Conservation (phyloP, 495 filamentous ascomycete species). For the Talaromyces wortmannii region DNA sequence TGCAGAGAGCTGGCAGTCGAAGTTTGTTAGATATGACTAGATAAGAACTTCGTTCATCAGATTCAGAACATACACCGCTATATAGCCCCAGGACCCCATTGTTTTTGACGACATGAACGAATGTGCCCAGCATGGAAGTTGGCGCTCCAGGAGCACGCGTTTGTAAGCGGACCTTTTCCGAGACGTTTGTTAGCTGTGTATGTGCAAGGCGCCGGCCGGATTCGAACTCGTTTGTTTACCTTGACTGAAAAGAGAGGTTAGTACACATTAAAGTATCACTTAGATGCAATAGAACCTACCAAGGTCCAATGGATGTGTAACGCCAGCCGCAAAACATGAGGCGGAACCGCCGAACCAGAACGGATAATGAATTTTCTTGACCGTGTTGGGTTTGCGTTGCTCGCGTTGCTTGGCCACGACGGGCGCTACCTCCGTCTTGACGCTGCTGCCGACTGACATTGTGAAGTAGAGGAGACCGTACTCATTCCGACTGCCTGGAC, state of each 20-base stretch:
- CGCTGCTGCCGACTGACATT: slow-evolving; percentile 5
- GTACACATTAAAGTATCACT: not conserved
- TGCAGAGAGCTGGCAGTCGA: slow-evolving; percentile 62
- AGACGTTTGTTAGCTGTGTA: slow-evolving; percentile 1
- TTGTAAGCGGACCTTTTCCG: slow-evolving; percentile 74
- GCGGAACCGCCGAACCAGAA: slow-evolving; percentile 97
- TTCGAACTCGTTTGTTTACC: slow-evolving; percentile 21
- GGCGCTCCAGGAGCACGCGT: slow-evolving; percentile 62
- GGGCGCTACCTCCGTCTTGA: not conserved
- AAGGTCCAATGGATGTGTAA: slow-evolving; percentile 85
- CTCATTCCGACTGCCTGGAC: not conserved
- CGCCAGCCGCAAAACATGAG: slow-evolving; percentile 79
- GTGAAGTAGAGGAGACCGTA: not conserved
- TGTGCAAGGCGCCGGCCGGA: not conserved
- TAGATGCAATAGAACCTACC: slow-evolving; percentile 22
- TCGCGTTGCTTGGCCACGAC: not conserved
- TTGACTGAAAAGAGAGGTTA: slow-evolving; percentile 35
- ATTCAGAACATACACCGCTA: slow-evolving; percentile 51
- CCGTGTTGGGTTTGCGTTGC: slow-evolving; percentile 17
- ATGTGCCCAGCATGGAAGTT: slow-evolving; percentile 72
- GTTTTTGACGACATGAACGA: slow-evolving; percentile 63
- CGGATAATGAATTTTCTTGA: slow-evolving; percentile 55
- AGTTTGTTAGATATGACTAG: not conserved
- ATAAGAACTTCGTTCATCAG: not conserved
- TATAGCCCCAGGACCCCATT: slow-evolving; percentile 73